These are phyloP conservation scores for Exophiala dermatitidis DNA, from an alignment of 2,329 filamentous ascomycete species.

Conservation along the genomic window DNA sequence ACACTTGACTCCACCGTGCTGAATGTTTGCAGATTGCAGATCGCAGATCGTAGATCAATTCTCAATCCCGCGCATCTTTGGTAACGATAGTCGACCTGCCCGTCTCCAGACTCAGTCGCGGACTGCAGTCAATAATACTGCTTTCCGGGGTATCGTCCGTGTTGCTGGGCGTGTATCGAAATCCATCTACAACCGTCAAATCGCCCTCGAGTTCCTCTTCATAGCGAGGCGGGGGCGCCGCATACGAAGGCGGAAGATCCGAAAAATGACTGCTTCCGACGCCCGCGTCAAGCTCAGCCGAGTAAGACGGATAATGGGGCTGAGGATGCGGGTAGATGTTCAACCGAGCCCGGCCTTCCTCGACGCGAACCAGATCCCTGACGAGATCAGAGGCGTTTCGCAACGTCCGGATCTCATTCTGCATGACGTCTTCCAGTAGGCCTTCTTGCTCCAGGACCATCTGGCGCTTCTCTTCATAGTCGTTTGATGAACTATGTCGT, in stretches of 20 bases:
- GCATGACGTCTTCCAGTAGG: slow-evolving; percentile 41
- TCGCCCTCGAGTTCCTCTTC: slow-evolving; percentile 35
- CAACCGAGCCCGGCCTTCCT: slow-evolving; percentile 28
- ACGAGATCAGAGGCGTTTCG: slow-evolving; percentile 49
- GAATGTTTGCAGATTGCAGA: neutral
- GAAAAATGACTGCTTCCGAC: slow-evolving; percentile 20
- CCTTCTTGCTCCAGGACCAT: slow-evolving; percentile 43
- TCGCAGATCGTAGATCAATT: neutral
- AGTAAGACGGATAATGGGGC: slow-evolving; percentile 2
- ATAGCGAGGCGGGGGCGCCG: slow-evolving; percentile 36
- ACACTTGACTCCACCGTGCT: neutral
- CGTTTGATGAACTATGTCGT: slow-evolving; percentile 29
- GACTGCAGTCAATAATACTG: slow-evolving; percentile 38
- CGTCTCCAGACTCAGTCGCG: slow-evolving; percentile 37
- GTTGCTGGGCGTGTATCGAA: slow-evolving; percentile 34
- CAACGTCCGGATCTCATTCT: slow-evolving; percentile 46
- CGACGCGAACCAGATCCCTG: slow-evolving; percentile 40
- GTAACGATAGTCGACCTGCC: slow-evolving; percentile 24
- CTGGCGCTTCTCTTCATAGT: slow-evolving; percentile 48
- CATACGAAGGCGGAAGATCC: slow-evolving; percentile 25
- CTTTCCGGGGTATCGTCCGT: slow-evolving; percentile 33
- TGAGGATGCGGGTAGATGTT: slow-evolving; percentile 1
- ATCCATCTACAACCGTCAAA: slow-evolving; percentile 38
- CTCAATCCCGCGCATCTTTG: slow-evolving; percentile 11
- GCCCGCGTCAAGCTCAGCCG: slow-evolving; percentile 17